These are phyloP conservation scores for Apiospora pterosperma DNA, from an alignment of 2,329 filamentous ascomycete genomes.

Conservation along the genomic window DNA sequence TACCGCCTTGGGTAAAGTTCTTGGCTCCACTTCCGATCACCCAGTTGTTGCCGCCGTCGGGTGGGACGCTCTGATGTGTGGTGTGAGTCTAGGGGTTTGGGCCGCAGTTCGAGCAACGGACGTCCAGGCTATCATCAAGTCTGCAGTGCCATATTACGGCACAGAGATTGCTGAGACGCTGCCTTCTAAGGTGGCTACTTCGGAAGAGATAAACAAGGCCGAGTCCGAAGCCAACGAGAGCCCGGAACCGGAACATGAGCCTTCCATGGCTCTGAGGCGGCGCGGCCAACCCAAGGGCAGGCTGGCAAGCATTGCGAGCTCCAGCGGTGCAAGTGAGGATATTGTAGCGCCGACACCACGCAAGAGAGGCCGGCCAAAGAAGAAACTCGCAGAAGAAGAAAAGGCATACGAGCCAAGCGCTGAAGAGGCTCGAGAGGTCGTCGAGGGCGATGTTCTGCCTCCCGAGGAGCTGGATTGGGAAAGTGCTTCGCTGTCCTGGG, in stretches of 20 bases:
- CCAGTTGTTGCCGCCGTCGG: slow-evolving; percentile 54
- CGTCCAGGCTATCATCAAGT: slow-evolving; percentile 44
- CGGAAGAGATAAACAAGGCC: slow-evolving; percentile 8
- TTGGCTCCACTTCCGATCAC: slow-evolving; percentile 51
- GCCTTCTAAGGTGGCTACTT: not conserved
- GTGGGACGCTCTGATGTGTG: slow-evolving; percentile 56
- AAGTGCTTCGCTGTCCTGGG: slow-evolving; percentile 43
- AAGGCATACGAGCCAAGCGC: slow-evolving; percentile 35
- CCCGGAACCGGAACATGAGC: slow-evolving; percentile 3
- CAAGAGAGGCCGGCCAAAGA: slow-evolving; percentile 18
- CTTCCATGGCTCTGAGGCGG: slow-evolving; percentile 17
- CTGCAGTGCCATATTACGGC: slow-evolving; percentile 29
- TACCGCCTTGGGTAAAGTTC: slow-evolving; percentile 41
- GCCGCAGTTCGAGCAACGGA: slow-evolving; percentile 51
- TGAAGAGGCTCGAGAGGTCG: slow-evolving; percentile 24
- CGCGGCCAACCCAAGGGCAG: slow-evolving; percentile 16
- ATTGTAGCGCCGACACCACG: slow-evolving; percentile 5
- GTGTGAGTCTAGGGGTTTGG: slow-evolving; percentile 53
- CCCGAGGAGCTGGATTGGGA: slow-evolving; percentile 43
- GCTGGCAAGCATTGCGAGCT: slow-evolving; percentile 14
- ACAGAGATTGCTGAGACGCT: not conserved
- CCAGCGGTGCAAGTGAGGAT: slow-evolving; percentile 16
- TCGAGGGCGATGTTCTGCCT: slow-evolving; percentile 40
- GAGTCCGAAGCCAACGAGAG: slow-evolving; percentile 13
- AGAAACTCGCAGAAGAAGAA: slow-evolving; percentile 24